phyloP scores from a whole-genome alignment of 768 basidiomycete species.

The Leccinum imitatum region DNA sequence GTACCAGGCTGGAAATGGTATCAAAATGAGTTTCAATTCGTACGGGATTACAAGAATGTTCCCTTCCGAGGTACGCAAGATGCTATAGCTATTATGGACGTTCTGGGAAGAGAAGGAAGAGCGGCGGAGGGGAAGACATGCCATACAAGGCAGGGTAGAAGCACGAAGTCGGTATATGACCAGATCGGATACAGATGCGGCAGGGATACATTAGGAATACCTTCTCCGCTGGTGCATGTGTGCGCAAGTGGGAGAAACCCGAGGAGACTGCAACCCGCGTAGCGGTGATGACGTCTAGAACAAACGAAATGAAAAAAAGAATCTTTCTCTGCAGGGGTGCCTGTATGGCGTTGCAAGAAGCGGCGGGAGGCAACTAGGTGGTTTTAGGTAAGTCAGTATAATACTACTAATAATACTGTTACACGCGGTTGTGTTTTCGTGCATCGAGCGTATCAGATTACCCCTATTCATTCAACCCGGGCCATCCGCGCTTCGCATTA shows the following conservation, averaged over 20 bases:
- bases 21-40: slow-evolving; percentile 22
- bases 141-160: slow-evolving; percentile 18
- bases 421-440: slow-evolving; percentile 28
- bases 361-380: slow-evolving; percentile 26
- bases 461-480: slow-evolving; percentile 18
- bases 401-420: slow-evolving; percentile 36
- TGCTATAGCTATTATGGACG: slow-evolving; percentile 5
- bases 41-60: slow-evolving; percentile 23
- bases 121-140: slow-evolving; percentile 4
- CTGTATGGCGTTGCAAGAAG: slow-evolving; percentile 30
- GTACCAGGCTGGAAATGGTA: slow-evolving; percentile 8
- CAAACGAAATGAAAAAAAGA: slow-evolving; percentile 20
- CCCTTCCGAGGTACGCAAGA: slow-evolving; percentile 7
- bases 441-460: slow-evolving; percentile 19
- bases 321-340: slow-evolving; percentile 20
- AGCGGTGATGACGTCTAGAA: slow-evolving; percentile 22
- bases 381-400: slow-evolving; percentile 33
- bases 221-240: slow-evolving; percentile 23
- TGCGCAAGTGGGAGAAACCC: slow-evolving; percentile 17
- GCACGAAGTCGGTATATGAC: slow-evolving; percentile 15
- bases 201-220: slow-evolving; percentile 22
- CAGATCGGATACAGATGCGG: slow-evolving; percentile 24
- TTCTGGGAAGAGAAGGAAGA: slow-evolving; percentile 13
- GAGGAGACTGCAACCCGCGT: slow-evolving; percentile 24
- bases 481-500: slow-evolving; percentile 13